Base-by-base conservation (phyloP, 768 basidiomycete species). In the Amanita pallidorosea region DNA sequence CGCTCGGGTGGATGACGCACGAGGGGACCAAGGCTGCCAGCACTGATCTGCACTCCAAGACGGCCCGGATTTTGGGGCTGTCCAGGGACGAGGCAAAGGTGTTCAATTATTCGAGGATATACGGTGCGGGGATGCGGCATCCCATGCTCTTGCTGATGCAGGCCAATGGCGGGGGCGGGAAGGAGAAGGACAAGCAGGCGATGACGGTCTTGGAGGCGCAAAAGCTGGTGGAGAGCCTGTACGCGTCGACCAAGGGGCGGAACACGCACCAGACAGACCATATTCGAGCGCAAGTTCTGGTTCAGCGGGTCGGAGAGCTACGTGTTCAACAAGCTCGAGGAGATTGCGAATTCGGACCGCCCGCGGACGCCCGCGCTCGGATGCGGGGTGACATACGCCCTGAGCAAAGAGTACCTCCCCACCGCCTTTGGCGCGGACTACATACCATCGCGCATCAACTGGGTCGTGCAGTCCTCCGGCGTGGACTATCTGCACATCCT, bases 1-100 rank as follows among this genome's bases (percentile, higher is more conserved):
- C 95, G 2, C 82, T 99, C 40, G 95, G 96, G 3, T 98, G 95
- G 95, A 98, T 99, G 95, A 97, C 94, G 13, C 76, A 98, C 25
- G 96, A 98, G 65, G 94, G 96, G 1, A 95, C 94, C 12, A 98
- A 98, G 66, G 76, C 83, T 0, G 85, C 87, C 0, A 93, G 93
- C 5, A 98, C 95, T 5, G 95, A 99, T 68, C 68, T 99, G 27
- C 95, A 97, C 61, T 97, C 94, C 9, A 96, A 96, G 70, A 95
- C 94, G 1, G 96, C 95, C 9, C 79, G 68, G 53, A 98, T 98
- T 60, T 71, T 98, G 34, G 88, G 89, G 15, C 94, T 93, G 56
- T 88, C 91, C 35, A 80, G 95, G 31, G 91, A 98, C 60, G 84
- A 88, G 57, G 95, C 96, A 29, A 98, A 99, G 65, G 90, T 94